A percentile compares a stretch with the other conserved stretches of the same genome.
These are phyloP conservation scores for Pichia cephalocereana DNA, from an alignment of 805 yeast species.

Conservation along the genomic window DNA sequence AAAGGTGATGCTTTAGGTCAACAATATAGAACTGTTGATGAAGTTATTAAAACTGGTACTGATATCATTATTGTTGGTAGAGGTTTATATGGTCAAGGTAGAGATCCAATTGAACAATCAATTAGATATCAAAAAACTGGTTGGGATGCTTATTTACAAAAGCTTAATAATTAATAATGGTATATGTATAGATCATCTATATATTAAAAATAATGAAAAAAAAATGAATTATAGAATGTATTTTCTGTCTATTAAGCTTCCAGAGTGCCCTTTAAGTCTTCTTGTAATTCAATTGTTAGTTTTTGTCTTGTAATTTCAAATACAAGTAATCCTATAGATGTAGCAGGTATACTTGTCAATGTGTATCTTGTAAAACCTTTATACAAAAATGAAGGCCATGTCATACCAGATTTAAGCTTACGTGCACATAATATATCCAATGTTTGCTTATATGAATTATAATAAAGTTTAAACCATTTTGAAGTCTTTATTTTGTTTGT, in stretches of 20 bases:
- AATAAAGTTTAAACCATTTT: slow-evolving; percentile 42
- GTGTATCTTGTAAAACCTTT: slow-evolving; percentile 72
- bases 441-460: slow-evolving; percentile 71
- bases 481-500: slow-evolving; percentile 18
- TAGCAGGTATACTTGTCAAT: slow-evolving; percentile 72
- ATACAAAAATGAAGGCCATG: slow-evolving; percentile 62
- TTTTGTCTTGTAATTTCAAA: slow-evolving; percentile 67
- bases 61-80: slow-evolving; percentile 98
- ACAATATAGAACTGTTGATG: slow-evolving; percentile 87
- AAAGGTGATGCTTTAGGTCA: slow-evolving; percentile 95
- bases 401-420: slow-evolving; percentile 42
- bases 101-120: slow-evolving; percentile 85
- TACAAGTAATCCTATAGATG: slow-evolving; percentile 76
- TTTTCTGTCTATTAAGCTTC: slow-evolving; percentile 1
- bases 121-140: slow-evolving; percentile 87
- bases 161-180: slow-evolving; percentile 12
- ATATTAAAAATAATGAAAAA: background rate
- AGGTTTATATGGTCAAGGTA: slow-evolving; percentile 89
- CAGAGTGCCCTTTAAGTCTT: slow-evolving; percentile 5
- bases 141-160: slow-evolving; percentile 76
- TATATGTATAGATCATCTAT: background rate
- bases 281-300: slow-evolving; percentile 23
- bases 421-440: slow-evolving; percentile 48
- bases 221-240: background rate
- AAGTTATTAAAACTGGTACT: slow-evolving; percentile 76